phyloP scores from a whole-genome alignment of 768 basidiomycete species.

The Tylopilus cervinicoccineus region DNA sequence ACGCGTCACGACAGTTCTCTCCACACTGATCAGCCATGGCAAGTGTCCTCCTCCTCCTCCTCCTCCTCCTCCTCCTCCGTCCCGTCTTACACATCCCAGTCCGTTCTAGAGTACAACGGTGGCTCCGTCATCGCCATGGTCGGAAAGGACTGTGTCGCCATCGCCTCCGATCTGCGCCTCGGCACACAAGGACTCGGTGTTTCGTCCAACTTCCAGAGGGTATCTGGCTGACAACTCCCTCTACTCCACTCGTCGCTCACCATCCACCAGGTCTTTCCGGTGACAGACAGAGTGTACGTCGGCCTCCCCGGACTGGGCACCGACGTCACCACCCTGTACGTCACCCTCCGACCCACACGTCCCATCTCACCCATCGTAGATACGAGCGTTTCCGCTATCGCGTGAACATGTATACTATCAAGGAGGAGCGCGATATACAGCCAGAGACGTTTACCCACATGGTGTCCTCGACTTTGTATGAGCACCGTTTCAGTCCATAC shows the following conservation, averaged over 20 bases:
- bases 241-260: constrained; percentile 6
- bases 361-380: constrained; percentile 37
- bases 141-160: constrained; percentile 98
- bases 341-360: constrained; percentile 4
- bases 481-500: constrained; percentile 93
- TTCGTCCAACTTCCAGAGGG: constrained; percentile 93
- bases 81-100: constrained; percentile 41
- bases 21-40: constrained; percentile 18
- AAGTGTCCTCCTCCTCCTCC: constrained; percentile 5
- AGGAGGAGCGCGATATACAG: constrained; percentile 95
- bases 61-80: background rate
- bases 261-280: constrained; percentile 74
- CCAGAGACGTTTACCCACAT: constrained; percentile 96
- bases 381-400: constrained; percentile 89
- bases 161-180: constrained; percentile 90
- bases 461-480: constrained; percentile 92
- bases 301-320: constrained; percentile 92
- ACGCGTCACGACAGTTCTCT: constrained; percentile 19
- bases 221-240: constrained; percentile 29
- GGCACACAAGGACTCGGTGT: constrained; percentile 86
- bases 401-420: constrained; percentile 99
- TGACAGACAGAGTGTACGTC: constrained; percentile 88
- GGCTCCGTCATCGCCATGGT: constrained; percentile 99
- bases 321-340: constrained; percentile 88
- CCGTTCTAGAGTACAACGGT: constrained; percentile 91